phyloP scores from a whole-genome alignment of 2,329 filamentous ascomycete genomes.

The Neonectria hederae region DNA sequence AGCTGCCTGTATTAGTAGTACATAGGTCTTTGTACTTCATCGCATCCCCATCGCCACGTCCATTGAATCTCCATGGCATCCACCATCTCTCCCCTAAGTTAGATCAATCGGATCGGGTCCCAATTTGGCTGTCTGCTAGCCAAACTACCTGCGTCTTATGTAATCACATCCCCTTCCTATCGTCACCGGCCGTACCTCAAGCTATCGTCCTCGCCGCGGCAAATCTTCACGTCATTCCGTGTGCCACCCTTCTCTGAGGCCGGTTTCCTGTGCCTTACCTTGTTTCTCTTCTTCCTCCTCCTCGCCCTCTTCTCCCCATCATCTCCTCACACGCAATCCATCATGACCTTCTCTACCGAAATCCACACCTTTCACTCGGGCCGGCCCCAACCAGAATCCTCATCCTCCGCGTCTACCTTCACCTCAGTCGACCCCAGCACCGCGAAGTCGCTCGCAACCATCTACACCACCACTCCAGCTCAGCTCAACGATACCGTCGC shows the following conservation, averaged over 20 bases:
- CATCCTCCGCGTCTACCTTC: conserved; percentile 70
- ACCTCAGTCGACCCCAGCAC: conserved; percentile 79
- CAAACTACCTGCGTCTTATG: neutral
- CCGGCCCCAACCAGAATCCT: conserved; percentile 66
- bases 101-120: neutral
- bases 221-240: neutral
- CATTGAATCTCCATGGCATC: neutral
- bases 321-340: conserved; percentile 13
- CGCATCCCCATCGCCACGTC: neutral
- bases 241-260: conserved; percentile 1
- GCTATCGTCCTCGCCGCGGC: neutral
- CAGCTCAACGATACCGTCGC: conserved; percentile 78
- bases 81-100: neutral
- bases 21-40: neutral
- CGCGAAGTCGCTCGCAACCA: conserved; percentile 72
- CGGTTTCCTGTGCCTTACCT: neutral
- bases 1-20: neutral
- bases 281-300: neutral
- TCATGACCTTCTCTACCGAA: conserved; percentile 50
- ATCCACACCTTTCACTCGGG: conserved; percentile 80
- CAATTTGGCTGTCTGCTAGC: neutral
- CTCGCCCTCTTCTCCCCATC: neutral
- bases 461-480: conserved; percentile 73
- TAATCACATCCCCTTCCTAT: neutral
- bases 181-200: neutral